Base-by-base conservation (phyloP, 192 early-diverging fungal genomes). In the Gaertneriomyces sp. region DNA sequence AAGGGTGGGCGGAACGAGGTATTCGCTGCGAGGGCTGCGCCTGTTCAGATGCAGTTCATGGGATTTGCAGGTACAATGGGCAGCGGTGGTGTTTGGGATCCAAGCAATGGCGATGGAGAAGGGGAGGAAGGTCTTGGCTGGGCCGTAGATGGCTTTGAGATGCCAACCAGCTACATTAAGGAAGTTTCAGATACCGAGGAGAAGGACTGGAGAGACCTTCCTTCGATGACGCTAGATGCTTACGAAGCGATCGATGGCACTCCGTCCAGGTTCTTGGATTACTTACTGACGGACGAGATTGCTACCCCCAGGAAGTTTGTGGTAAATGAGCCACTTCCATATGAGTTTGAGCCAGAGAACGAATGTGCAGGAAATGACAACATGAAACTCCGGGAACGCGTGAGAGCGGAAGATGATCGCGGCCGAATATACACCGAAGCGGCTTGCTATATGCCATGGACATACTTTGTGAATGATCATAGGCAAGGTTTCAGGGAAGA, bases 401-500 rank as follows among this genome's bases (percentile, higher is more conserved):
- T 76, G 38, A 12, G 39, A 11, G 11, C 6, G 7, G 1, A 33
- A 7, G 65, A 72, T 58, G 76, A 78, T 43, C 40, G 42, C 9
- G 67, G 64, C 53, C 62, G 72, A 7, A 67, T 93, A 5, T 95
- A 91, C 75, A 91, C 87, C 0, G 94, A 97, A 80, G 87, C 83
- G 58, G 85, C 91, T 77, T 88, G 94, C 19, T 94, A 90, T 61
- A 91, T 97, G 91, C 92, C 93, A 17, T 86, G 90, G 69, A 87
- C 89, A 46, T 97, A 91, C 76, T 94, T 97, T 82, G 91, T 93
- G 40, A 95, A 94, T 63, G 94, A 97, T 75, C 91, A 97, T 56
- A 85, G 87, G 39, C 91, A 93, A 80, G 91, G 91, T 8, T 95
- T 95, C 76, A 77, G 91, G 20, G 94, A 93, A 60, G 74, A 63